Conservation (phyloP, 2,329 filamentous ascomycete species). For the Trichoderma sp. region DNA sequence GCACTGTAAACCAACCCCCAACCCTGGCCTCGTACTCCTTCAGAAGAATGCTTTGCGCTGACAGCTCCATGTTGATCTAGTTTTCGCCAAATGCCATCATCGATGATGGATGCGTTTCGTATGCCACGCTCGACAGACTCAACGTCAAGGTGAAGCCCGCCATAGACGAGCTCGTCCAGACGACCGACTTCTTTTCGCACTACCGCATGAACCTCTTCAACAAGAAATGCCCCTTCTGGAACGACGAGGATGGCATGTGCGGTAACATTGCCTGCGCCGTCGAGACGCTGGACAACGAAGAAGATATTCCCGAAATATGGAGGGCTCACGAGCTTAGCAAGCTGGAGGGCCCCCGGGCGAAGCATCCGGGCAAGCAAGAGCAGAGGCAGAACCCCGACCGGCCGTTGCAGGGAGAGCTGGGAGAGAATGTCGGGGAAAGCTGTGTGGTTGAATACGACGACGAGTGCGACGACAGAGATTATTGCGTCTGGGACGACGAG, state of each 20-base stretch:
- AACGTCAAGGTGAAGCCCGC: constrained; percentile 77
- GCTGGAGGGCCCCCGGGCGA: constrained; percentile 85
- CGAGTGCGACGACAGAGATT: constrained; percentile 94
- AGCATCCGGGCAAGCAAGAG: constrained; percentile 76
- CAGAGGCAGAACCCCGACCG: constrained; percentile 70
- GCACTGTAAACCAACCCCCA: constrained; percentile 50
- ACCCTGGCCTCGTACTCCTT: neutral
- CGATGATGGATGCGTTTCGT: constrained; percentile 91
- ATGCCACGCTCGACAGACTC: constrained; percentile 81
- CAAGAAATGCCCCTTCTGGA: constrained; percentile 95
- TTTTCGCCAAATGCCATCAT: constrained; percentile 88
- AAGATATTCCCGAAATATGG: constrained; percentile 91
- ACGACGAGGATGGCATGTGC: constrained; percentile 89
- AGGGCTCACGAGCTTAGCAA: constrained; percentile 89
- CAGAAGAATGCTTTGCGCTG: constrained; percentile 29
- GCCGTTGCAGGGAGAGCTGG: constrained; percentile 80
- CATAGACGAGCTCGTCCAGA: constrained; percentile 77
- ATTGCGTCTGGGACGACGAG: constrained; percentile 95
- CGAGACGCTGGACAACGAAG: constrained; percentile 91
- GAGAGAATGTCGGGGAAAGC: constrained; percentile 86
- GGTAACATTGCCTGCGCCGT: constrained; percentile 97
- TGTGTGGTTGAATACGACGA: constrained; percentile 98
- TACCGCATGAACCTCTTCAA: constrained; percentile 95
- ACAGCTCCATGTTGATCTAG: constrained; percentile 55
- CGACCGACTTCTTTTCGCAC: constrained; percentile 97